These are phyloP conservation scores for Zygoascus meyerae DNA, from an alignment of 1,139 yeast genomes.

Conservation along the genomic window DNA sequence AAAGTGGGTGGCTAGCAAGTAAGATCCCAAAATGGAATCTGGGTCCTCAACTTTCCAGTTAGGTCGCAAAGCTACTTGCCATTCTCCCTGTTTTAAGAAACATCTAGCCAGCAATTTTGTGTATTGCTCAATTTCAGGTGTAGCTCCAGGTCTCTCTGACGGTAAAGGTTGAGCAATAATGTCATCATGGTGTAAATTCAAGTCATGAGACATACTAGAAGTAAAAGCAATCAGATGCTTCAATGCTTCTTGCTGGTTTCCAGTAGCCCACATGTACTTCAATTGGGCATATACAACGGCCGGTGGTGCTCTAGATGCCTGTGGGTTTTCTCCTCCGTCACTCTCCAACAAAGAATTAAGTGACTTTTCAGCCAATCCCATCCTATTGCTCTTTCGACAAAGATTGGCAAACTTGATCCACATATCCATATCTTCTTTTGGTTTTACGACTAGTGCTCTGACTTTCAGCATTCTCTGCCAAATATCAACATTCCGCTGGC, in stretches of 20 bases:
- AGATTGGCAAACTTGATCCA: slow-evolving; percentile 97
- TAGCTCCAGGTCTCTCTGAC: slow-evolving; percentile 64
- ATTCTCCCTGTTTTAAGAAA: slow-evolving; percentile 94
- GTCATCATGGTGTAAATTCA: slow-evolving; percentile 54
- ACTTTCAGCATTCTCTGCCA: slow-evolving; percentile 97
- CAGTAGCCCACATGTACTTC: slow-evolving; percentile 96
- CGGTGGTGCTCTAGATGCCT: slow-evolving; percentile 81
- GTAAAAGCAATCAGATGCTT: slow-evolving; percentile 85
- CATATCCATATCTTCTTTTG: slow-evolving; percentile 95
- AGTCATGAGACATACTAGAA: slow-evolving; percentile 80
- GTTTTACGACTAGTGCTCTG: slow-evolving; percentile 86
- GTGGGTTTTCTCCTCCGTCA: slow-evolving; percentile 42
- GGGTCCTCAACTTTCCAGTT: slow-evolving; percentile 77
- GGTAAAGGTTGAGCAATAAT: slow-evolving; percentile 87
- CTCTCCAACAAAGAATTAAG: slow-evolving; percentile 62
- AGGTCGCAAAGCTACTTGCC: slow-evolving; percentile 80
- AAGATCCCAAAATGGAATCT: slow-evolving; percentile 80
- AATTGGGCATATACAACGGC: slow-evolving; percentile 95
- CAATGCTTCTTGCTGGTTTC: slow-evolving; percentile 80
- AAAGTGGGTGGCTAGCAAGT: slow-evolving; percentile 88
- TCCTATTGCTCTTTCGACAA: slow-evolving; percentile 88
- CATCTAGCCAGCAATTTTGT: slow-evolving; percentile 90
- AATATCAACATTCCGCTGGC: slow-evolving; percentile 94
- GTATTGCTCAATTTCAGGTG: slow-evolving; percentile 73
- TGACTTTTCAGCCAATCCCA: slow-evolving; percentile 89